Percentiles rank a stretch among this genome's conserved stretches.
Evolutionary conservation across 2,329 filamentous ascomycete genomes (phyloP).

Genomic region (Mariannaea elegans): DNA sequence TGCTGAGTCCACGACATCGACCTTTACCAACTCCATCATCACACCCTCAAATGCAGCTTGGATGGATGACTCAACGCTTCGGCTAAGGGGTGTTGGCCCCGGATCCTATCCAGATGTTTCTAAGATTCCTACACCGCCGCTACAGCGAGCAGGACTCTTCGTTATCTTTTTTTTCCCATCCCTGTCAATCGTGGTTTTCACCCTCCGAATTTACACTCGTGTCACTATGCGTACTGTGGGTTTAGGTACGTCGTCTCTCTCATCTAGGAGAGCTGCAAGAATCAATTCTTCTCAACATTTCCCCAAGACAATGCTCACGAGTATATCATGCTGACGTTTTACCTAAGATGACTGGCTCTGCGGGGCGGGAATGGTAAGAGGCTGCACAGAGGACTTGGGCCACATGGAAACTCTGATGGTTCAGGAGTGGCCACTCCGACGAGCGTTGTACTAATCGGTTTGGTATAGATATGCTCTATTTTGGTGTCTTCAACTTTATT

Average conservation of each 20-base stretch:
- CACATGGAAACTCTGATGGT: background rate
- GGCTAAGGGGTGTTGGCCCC: constrained; percentile 3
- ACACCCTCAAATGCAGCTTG: background rate
- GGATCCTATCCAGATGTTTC: constrained; percentile 36
- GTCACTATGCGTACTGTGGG: constrained; percentile 41
- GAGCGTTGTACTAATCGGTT: background rate
- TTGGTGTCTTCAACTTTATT: constrained; percentile 36
- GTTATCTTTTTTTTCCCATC: constrained; percentile 46
- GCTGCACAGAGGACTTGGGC: background rate
- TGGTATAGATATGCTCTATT: constrained; percentile 14
- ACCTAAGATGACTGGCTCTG: constrained; percentile 40
- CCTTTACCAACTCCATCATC: background rate
- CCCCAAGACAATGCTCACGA: background rate
- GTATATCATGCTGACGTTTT: background rate
- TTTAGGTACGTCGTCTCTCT: constrained; percentile 22
- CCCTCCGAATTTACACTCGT: constrained; percentile 40
- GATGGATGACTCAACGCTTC: constrained; percentile 9
- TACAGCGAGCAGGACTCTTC: constrained; percentile 42
- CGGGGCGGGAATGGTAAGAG: constrained; percentile 29
- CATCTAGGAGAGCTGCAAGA: background rate
- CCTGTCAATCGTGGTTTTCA: constrained; percentile 39
- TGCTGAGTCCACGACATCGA: background rate
- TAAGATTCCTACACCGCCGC: constrained; percentile 44
- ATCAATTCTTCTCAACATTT: background rate
- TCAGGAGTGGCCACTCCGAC: too few species aligned